These are phyloP conservation scores for Diospyros lotus DNA, from an alignment of 148 eudicot genomes.

Conservation along the genomic window DNA sequence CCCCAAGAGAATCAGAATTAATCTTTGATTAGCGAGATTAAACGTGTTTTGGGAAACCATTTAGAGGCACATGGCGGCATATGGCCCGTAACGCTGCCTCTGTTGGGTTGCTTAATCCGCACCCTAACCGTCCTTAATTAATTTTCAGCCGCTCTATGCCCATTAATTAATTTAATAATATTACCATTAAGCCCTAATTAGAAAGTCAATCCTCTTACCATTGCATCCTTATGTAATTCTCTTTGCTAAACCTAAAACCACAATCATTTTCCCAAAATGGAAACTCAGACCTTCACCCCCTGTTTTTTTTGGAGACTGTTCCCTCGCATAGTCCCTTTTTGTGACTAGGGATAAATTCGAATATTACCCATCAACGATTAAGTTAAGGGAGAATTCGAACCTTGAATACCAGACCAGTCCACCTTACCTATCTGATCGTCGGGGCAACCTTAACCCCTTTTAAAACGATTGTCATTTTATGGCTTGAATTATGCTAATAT, in stretches of 20 bases:
- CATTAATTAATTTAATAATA: not conserved
- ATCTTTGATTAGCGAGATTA: conserved; percentile 1
- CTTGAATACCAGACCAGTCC: too few relatives aligned
- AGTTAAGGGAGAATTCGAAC: too few relatives aligned
- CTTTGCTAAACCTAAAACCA: not conserved
- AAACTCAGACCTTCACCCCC: not conserved
- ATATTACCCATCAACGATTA: too few relatives aligned
- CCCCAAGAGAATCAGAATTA: not conserved
- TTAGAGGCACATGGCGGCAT: conserved; percentile 7
- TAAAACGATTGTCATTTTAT: too few relatives aligned
- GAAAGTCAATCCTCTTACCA: not conserved
- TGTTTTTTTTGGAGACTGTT: too few relatives aligned
- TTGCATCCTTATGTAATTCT: not conserved
- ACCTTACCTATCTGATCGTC: too few relatives aligned
- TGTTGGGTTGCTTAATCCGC: not conserved
- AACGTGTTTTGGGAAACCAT: not conserved
- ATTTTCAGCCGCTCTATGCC: not conserved
- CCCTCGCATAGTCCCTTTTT: too few relatives aligned
- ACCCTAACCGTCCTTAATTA: not conserved
- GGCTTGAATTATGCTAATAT: too few relatives aligned
- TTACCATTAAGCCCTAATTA: too few relatives aligned
- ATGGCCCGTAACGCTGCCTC: conserved; percentile 4
- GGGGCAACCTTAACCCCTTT: too few relatives aligned
- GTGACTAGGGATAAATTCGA: too few relatives aligned
- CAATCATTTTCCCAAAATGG: not conserved